Evolutionary conservation across 2,329 filamentous ascomycete genomes (phyloP), one percentile per base, ranked within the genome.

Genomic region (Apiospora phragmitis): DNA sequence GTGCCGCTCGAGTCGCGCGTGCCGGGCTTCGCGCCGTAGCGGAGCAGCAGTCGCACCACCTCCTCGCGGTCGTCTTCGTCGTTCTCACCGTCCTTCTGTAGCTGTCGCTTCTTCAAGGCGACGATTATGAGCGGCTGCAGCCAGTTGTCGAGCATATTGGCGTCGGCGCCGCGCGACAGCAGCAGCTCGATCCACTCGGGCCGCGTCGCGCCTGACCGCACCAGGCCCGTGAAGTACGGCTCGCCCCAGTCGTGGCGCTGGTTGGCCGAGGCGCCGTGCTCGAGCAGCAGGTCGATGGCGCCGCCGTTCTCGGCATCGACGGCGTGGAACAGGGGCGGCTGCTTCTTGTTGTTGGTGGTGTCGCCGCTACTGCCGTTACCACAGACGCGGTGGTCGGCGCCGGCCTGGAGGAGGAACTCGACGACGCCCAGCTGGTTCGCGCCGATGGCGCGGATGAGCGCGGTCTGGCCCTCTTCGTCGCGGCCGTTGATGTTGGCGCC

Each of bases 241-340:
- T 68, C 55, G 32, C 55, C 32, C 77, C 6, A 79, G 70, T 14
- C 76, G 73, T 5, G 76, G 73, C 6, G 76, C 75, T 55, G 29
- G 11, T 29, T 32, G 32, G 67, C 29, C n/a, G 47, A 38, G 9
- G 79, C 79, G 1, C 81, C 81, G 43, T 74, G 75, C 1, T 72
- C 68, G 1, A 81, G 70, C 1, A 82, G 72, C 29, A 81, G 67
- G 26, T 73, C 73, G 8, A 77, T 76, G 9, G 80, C 74, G 0
- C 75, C 73, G 14, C 76, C 62, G 65, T 76, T 78, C 26, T 80
- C 80, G 1, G 74, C 73, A 1, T 76, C 76, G 0, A 78, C 77
- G 1, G 81, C 81, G 18, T 80, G 74, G 55, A 82, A 82, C 7
- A 82, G 68, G 0, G 80, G 78, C 14, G 81, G 80, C 26, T 75